Conservation (phyloP, 768 basidiomycete genomes). For the Pisolithus marmoratus region DNA sequence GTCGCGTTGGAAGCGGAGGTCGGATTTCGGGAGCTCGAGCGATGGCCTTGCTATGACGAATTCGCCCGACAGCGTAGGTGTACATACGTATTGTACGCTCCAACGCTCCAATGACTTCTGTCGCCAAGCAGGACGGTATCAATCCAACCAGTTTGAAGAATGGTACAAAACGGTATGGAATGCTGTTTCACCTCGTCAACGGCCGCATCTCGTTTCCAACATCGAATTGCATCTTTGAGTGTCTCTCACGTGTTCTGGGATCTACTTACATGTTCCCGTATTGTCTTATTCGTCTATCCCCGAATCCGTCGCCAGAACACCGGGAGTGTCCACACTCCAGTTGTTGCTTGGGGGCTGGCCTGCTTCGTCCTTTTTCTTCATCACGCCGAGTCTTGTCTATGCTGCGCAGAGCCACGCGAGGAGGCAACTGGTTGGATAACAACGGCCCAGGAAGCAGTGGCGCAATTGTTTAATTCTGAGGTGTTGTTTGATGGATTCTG, state of each 20-base stretch:
- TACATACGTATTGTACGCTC: conserved; percentile 35
- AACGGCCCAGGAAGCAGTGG: conserved; percentile 59
- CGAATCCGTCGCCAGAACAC: conserved; percentile 81
- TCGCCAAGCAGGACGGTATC: conserved; percentile 36
- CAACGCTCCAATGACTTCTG: conserved; percentile 34
- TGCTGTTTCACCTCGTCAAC: conserved; percentile 41
- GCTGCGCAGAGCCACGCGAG: conserved; percentile 59
- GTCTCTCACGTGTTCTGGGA: conserved; percentile 50
- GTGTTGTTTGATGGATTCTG: too few species aligned
- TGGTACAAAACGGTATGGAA: conserved; percentile 55
- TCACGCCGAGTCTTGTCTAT: background rate
- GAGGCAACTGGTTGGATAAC: conserved; percentile 62
- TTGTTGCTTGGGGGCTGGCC: conserved; percentile 86
- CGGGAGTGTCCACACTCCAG: conserved; percentile 84
- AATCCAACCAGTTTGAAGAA: conserved; percentile 23
- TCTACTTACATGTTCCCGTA: conserved; percentile 65
- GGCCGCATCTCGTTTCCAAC: conserved; percentile 38
- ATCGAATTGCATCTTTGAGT: conserved; percentile 40
- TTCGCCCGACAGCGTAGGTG: too few species aligned
- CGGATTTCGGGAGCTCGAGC: too few species aligned
- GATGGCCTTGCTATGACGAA: too few species aligned
- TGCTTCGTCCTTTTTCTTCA: conserved; percentile 37
- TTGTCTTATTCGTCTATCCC: conserved; percentile 87
- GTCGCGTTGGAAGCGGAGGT: too few species aligned
- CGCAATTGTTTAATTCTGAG: too few species aligned